Evolutionary conservation across 2,329 filamentous ascomycete genomes (phyloP), one percentile per base, ranked within the genome.

Genomic region (Pezicula carpinea): DNA sequence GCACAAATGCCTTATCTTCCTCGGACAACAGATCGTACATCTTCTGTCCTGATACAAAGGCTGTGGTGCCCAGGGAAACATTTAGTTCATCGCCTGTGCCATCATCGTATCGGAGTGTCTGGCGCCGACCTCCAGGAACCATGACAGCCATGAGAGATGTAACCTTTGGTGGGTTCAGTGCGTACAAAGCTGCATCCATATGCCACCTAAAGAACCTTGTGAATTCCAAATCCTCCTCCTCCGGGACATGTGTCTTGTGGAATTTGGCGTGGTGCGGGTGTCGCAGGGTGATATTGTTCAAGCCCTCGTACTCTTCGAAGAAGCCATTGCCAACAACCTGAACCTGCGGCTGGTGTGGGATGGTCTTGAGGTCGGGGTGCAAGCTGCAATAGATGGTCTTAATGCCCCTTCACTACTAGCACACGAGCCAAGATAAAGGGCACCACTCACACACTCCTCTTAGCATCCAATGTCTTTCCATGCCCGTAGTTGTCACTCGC

Each of bases 231-330:
- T 82, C 79, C n/a, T 81, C 72, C n/a, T 72, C 69, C 1, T 82
- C 68, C 69, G 84, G 75, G 52, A 91, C 79, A 17, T 69, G 62
- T 5, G 79, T 78, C 44, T 79, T 77, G 65, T 91, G 87, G 66
- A 91, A 91, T 1, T 82, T 89, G 48, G 76, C 77, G 70, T 91
- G 87, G 60, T 91, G 87, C 5, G 87, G 87, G 60, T 91, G 87
- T 47, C 77, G 77, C 26, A 91, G 75, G 29, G 70, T 78, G 52
- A 90, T 76, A 61, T 89, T 73, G 54, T 75, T 67, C 8, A 91
- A 69, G 1, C 86, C 87, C 61, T 90, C 85, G 57, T 89, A 90
- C 26, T 78, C 75, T 1, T 75, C 63, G 1, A 91, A 75, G 39
- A 77, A 75, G 5, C 87, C 87, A 59, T 91, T 89, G 34, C 87